Base-by-base conservation (phyloP, 2,329 filamentous ascomycete genomes). In the Penicillium oxalicum region DNA sequence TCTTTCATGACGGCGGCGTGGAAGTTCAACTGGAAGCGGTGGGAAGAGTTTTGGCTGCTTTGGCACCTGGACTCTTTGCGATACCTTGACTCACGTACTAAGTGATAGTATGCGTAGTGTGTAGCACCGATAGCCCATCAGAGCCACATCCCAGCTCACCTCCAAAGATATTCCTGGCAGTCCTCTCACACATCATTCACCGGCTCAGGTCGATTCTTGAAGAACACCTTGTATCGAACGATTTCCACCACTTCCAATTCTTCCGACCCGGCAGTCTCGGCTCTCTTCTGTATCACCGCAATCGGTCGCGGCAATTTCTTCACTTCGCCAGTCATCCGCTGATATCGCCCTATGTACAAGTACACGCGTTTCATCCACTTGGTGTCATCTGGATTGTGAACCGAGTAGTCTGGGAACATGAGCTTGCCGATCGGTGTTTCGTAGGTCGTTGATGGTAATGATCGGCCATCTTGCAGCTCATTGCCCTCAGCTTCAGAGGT, bases 361-460 rank as follows among this genome's bases (percentile, higher is more conserved):
- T 95, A 88, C 27, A 91, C 89, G 33, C 82, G 79, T 70, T 90
- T 94, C 87, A 91, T 95, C 91, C 91, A 96, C 8, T 79, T 79
- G 0, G 81, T 84, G 58, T 81, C 78, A 12, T 74, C 74, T 0
- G 65, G 47, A 40, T 67, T 70, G 27, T 78, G 72, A 7, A 80
- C 70, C 45, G 80, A 75, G 65, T 91, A 88, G 59, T 88, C 78
- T 1, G 89, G 89, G 61, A 95, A 95, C 29, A 86, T 78, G 28
- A 95, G 77, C 48, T 81, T 83, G 29, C 90, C 90, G 55, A 95
- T 76, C 26, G 75, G 70, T 1, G 81, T 80, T 45, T 74, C 68
- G 49, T 61, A 65, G 26, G 58, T 46, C 12, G 53, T 40, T 2
- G 52, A 18, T 18, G 18, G 38, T 9, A 53, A 43, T 13, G 44